Evolutionary conservation across 257 asterid genomes (phyloP), one percentile per base, ranked within the genome.

Genomic region (Eucommia ulmoides): DNA sequence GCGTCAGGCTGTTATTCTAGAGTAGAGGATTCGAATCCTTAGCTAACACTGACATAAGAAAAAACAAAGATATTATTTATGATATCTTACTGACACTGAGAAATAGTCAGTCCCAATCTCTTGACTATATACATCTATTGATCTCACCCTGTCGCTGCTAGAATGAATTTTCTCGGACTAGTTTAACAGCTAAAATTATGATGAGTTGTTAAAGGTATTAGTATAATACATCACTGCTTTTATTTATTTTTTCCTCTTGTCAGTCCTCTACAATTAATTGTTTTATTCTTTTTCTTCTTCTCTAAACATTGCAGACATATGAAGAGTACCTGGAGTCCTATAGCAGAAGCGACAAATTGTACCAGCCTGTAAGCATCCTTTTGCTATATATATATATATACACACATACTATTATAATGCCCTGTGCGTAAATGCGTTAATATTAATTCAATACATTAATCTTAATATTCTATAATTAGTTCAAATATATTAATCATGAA

Each of bases 291-390:
- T n/a, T n/a, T n/a, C 38, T 22, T 51, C 52, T 73, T 26, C 57
- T 46, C 24, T 64, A 24, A n/a, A n/a, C n/a, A n/a, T 54, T 70
- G 82, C 81, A 88, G 97, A 82, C 89, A 19, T 88, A 88, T 80
- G 97, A 88, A 73, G 95, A 88, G 62, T 88, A 88, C 62, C 67
- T 84, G 56, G 97, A 84, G 67, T 95, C 94, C 57, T 83, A 80
- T 69, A 65, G 68, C 63, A 77, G 70, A 68, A 66, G 73, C 60
- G 54, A 60, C 71, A 78, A 58, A 72, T 53, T 44, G 10, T 65
- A 72, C 64, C 72, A 54, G 45, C 62, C 69, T 74, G 97, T 88
- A 54, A 79, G 97, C 71, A 58, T 54, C 42, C 56, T 68, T 53
- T 50, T 24, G n/a, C n/a, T n/a, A n/a, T n/a, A n/a, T n/a, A n/a